Percentiles rank a stretch among this genome's conserved stretches.
These are phyloP conservation scores for Botrytis fragariae DNA, from an alignment of 2,329 filamentous ascomycete genomes.

Conservation along the genomic window DNA sequence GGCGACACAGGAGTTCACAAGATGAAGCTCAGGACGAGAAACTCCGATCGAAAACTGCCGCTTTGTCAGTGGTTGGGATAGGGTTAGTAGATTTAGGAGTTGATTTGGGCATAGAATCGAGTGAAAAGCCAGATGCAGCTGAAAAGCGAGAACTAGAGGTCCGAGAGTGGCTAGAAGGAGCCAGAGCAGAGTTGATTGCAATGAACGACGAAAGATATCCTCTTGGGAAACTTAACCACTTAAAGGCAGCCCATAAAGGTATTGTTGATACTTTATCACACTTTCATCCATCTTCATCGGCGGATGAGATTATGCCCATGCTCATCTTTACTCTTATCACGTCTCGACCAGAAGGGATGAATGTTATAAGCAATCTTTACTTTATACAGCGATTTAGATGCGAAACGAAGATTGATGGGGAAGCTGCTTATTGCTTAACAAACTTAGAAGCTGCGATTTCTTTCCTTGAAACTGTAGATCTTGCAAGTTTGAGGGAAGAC, in stretches of 20 bases:
- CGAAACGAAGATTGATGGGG: conserved; percentile 81
- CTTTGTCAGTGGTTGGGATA: conserved; percentile 87
- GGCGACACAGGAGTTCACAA: conserved; percentile 84
- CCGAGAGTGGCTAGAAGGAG: conserved; percentile 66
- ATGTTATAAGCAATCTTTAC: conserved; percentile 88
- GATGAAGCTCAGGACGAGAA: conserved; percentile 96
- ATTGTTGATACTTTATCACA: conserved; percentile 82
- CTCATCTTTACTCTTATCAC: conserved; percentile 96
- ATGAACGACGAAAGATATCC: conserved; percentile 91
- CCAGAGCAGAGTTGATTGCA: conserved; percentile 66
- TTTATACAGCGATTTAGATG: conserved; percentile 93
- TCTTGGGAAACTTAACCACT: conserved; percentile 82
- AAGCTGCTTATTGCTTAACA: conserved; percentile 93
- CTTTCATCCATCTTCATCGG: conserved; percentile 77
- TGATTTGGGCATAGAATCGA: conserved; percentile 59
- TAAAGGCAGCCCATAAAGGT: conserved; percentile 86
- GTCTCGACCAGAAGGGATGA: conserved; percentile 77
- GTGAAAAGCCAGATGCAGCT: conserved; percentile 55
- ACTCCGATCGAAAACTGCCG: conserved; percentile 88
- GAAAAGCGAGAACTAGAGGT: conserved; percentile 66
- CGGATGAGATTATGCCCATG: conserved; percentile 95
- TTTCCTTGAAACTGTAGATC: conserved; percentile 91
- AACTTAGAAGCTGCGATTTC: conserved; percentile 93
- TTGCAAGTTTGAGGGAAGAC: conserved; percentile 81
- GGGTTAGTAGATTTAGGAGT: conserved; percentile 81